phyloP scores from a whole-genome alignment of 352 stramenopile species.

The Thalassiosira mediterranea region DNA sequence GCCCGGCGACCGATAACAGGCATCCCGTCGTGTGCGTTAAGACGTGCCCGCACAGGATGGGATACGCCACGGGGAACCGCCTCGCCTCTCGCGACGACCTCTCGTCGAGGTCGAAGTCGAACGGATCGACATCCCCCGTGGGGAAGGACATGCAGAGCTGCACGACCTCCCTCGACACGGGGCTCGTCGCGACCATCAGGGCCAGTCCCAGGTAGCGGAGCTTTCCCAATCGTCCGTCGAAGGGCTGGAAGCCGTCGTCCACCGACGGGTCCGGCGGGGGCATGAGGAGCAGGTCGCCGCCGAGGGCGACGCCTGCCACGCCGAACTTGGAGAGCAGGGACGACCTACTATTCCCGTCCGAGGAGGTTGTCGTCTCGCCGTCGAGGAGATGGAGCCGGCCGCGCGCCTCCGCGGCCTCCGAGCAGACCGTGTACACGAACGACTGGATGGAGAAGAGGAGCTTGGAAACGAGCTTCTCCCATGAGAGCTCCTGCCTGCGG shows the following conservation, averaged over 20 bases:
- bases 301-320: slow-evolving; percentile 50
- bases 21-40: slow-evolving; percentile 76
- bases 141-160: slow-evolving; percentile 80
- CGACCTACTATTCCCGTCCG: slow-evolving; percentile 1
- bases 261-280: slow-evolving; percentile 49
- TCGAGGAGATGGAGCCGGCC: slow-evolving; percentile 43
- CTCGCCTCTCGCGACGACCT: slow-evolving; percentile 28
- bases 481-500: slow-evolving; percentile 76
- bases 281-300: slow-evolving; percentile 71
- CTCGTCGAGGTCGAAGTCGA: slow-evolving; percentile 40
- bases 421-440: slow-evolving; percentile 79
- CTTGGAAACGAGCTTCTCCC: slow-evolving; percentile 82
- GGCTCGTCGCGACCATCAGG: slow-evolving; percentile 72
- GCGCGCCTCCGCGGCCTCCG: slow-evolving; percentile 64
- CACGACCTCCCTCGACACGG: slow-evolving; percentile 77
- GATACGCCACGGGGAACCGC: slow-evolving; percentile 71
- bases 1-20: slow-evolving; percentile 69
- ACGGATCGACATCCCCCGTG: neutral
- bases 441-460: slow-evolving; percentile 79
- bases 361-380: slow-evolving; percentile 12
- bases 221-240: slow-evolving; percentile 75
- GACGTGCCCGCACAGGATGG: slow-evolving; percentile 78
- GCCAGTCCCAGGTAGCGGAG: slow-evolving; percentile 77
- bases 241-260: slow-evolving; percentile 75
- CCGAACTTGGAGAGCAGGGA: slow-evolving; percentile 76